phyloP scores from a whole-genome alignment of 2,329 filamentous ascomycete species.

The Penicillium hordei region DNA sequence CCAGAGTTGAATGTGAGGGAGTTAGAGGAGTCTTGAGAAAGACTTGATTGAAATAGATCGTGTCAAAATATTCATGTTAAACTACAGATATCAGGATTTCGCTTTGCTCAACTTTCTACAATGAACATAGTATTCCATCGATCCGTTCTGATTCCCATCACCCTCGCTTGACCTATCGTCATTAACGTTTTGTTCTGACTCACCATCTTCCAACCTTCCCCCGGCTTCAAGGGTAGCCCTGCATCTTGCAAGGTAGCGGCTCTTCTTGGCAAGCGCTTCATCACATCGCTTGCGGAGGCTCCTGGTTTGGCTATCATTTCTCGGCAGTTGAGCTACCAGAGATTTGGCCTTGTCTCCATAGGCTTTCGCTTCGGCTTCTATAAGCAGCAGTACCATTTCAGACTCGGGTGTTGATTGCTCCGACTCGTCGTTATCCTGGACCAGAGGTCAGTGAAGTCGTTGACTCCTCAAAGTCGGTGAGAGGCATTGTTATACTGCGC shows the following conservation, averaged over 20 bases:
- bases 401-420: no score
- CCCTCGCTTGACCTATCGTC: not conserved
- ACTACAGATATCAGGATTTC: not conserved
- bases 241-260: not conserved
- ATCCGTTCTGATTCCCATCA: not conserved
- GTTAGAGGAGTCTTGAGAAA: not conserved
- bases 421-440: no score
- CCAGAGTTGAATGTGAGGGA: not conserved
- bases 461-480: not conserved
- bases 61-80: not conserved
- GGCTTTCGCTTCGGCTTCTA: not conserved
- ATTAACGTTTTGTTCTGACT: not conserved
- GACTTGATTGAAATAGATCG: not conserved
- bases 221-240: not conserved
- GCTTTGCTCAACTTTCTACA: not conserved
- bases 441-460: no score
- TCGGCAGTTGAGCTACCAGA: not conserved
- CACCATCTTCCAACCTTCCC: not conserved
- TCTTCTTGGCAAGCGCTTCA: not conserved
- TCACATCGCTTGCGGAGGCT: not conserved
- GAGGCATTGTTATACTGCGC: no score
- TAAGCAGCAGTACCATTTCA: not conserved
- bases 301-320: not conserved
- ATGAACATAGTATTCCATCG: not conserved
- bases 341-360: accelerated